phyloP scores from a whole-genome alignment of 2,329 filamentous ascomycete genomes.

The Knoxdaviesia capensis region DNA sequence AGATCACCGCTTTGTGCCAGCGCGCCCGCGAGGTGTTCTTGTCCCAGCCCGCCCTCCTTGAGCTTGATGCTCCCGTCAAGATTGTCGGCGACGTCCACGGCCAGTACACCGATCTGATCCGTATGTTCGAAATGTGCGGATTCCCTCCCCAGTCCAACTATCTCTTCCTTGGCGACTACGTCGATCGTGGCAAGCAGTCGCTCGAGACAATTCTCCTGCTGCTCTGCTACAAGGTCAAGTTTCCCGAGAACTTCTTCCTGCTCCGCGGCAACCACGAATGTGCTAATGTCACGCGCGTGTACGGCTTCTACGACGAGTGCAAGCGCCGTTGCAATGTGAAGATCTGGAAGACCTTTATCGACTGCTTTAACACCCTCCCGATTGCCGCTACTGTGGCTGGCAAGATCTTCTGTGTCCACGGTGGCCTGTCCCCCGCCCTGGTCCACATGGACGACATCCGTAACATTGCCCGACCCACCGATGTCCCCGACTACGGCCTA shows the following conservation, averaged over 20 bases:
- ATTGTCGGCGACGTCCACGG: constrained; percentile 95
- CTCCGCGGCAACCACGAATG: constrained; percentile 92
- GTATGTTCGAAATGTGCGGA: constrained; percentile 97
- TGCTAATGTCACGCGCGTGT: constrained; percentile 86
- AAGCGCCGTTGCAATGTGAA: constrained; percentile 93
- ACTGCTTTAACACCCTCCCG: constrained; percentile 87
- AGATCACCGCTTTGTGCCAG: constrained; percentile 84
- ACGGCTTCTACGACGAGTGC: constrained; percentile 97
- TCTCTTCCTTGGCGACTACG: constrained; percentile 87
- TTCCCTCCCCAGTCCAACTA: constrained; percentile 87
- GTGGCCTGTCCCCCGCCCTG: constrained; percentile 77
- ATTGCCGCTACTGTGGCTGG: constrained; percentile 93
- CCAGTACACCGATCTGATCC: constrained; percentile 87
- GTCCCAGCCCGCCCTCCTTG: constrained; percentile 76
- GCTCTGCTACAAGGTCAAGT: constrained; percentile 93
- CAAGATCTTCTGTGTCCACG: constrained; percentile 96
- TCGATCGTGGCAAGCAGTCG: constrained; percentile 89
- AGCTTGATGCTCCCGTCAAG: constrained; percentile 88
- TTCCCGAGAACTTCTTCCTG: constrained; percentile 92
- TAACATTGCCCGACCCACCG: constrained; percentile 84
- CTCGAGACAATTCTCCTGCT: constrained; percentile 85
- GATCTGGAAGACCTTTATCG: constrained; percentile 94
- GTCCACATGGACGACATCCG: constrained; percentile 97
- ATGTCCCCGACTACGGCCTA: constrained; percentile 90
- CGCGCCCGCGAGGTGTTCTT: constrained; percentile 77